phyloP scores from a whole-genome alignment of 345 rosid genomes.

The Populus alba region DNA sequence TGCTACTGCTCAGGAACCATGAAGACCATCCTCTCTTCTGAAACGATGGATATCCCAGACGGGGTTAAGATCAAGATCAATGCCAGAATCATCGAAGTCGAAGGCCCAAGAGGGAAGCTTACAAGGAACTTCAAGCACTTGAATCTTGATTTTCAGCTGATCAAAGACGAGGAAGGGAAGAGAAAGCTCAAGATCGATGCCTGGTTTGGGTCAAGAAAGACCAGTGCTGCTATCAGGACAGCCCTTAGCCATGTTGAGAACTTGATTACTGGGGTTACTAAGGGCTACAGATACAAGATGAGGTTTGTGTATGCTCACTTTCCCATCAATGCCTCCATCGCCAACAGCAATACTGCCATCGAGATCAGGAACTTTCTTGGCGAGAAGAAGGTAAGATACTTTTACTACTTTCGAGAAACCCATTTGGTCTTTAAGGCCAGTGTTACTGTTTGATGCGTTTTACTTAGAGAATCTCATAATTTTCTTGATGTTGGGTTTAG shows the following conservation, averaged over 20 bases:
- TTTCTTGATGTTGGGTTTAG: too few relatives aligned
- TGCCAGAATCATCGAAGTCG: conserved; percentile 57
- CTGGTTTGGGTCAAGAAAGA: conserved; percentile 31
- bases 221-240: conserved; percentile 38
- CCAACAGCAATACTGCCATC: conserved; percentile 24
- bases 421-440: background rate
- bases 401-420: background rate
- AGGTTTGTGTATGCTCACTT: conserved; percentile 53
- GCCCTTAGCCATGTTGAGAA: conserved; percentile 48
- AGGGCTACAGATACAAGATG: conserved; percentile 58
- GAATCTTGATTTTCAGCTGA: conserved; percentile 56
- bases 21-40: conserved; percentile 31
- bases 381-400: conserved; percentile 38
- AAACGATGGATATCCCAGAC: conserved; percentile 65
- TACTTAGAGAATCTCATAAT: too few relatives aligned
- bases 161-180: conserved; percentile 25
- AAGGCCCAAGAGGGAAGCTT: conserved; percentile 60
- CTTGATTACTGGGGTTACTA: conserved; percentile 50
- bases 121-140: conserved; percentile 57
- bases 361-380: conserved; percentile 58
- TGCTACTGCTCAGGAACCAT: background rate
- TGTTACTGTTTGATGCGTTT: background rate
- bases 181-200: conserved; percentile 34
- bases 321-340: conserved; percentile 54
- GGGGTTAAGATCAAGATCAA: conserved; percentile 47